Base-by-base conservation (phyloP, 257 asterid genomes). In the Penstemon davidsonii region DNA sequence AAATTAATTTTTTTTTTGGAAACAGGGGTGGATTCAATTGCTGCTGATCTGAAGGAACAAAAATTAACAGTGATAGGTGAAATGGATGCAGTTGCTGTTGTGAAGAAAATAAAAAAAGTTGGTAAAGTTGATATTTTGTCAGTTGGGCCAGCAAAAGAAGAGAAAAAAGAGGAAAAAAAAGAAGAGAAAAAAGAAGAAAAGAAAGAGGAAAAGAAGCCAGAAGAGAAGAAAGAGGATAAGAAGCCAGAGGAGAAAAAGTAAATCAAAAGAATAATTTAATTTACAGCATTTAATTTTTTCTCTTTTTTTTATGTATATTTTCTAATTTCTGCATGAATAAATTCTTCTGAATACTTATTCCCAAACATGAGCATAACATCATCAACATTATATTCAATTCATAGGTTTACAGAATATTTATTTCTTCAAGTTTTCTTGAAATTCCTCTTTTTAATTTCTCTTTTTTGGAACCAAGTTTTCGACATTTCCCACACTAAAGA, bases 71-170 rank as follows among this genome's bases (percentile, higher is more conserved):
- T 89, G 64, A 76, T 87, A 8, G 95, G 96, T 8, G 86, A 79
- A 62, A 89, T 89, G 95, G 96, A 89, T 51, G 80, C 86, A 10
- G 90, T 87, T 2, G 92, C 89, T 5, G 77, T 89, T 10, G 87
- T 82, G 53, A 87, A 87, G 78, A 89, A 80, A 66, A 33, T 89
- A 76, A 81, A 83, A 82, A 89, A 82, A 55, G 88, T 86, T 6
- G 95, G 89, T 1, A 86, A 89, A 53, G 83, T 87, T 43, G 95
- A 89, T 50, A 81, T 89, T 36, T 4, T 89, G 51, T 86, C 90
- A 8, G 87, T 86, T 5, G 94, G 96, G 4, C 96, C 96, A 8
- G 96, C 96, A 1, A 83, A 85, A 62, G 89, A 81, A 54, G 88
- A 80, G 81, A 79, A 81, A 46, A 84, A 81, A 9, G 81, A 80